These are phyloP conservation scores for Candida nemodendra DNA, from an alignment of 805 yeast species.

Conservation along the genomic window DNA sequence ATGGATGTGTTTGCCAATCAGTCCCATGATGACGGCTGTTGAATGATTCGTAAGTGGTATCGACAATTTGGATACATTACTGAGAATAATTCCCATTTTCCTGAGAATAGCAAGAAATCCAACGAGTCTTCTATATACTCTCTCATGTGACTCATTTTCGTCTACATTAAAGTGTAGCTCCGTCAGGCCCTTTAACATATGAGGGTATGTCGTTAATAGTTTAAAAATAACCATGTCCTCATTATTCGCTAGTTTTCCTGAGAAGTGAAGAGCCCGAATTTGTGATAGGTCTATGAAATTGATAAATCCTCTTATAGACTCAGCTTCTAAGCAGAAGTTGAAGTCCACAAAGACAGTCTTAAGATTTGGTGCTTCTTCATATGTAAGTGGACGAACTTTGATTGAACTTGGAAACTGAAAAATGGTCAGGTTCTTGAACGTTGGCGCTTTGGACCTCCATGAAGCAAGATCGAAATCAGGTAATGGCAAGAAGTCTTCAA, in stretches of 20 bases:
- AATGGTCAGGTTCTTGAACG: slow-evolving; percentile 16
- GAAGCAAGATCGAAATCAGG: slow-evolving; percentile 15
- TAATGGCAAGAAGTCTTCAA: slow-evolving; percentile 20
- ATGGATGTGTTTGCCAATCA: slow-evolving; percentile 29
- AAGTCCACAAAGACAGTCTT: slow-evolving; percentile 24
- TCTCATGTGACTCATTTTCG: slow-evolving; percentile 23
- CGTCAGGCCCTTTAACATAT: slow-evolving; percentile 21
- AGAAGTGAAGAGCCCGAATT: slow-evolving; percentile 21
- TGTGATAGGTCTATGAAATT: slow-evolving; percentile 24
- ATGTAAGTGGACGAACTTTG: slow-evolving; percentile 24
- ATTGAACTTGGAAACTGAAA: slow-evolving; percentile 25
- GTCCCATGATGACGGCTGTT: slow-evolving; percentile 28
- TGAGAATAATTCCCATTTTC: slow-evolving; percentile 28
- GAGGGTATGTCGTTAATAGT: slow-evolving; percentile 29
- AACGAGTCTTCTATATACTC: slow-evolving; percentile 32
- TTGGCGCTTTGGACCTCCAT: slow-evolving; percentile 24
- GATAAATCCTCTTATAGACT: slow-evolving; percentile 23
- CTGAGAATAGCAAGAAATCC: slow-evolving; percentile 35
- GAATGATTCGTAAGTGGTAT: slow-evolving; percentile 34
- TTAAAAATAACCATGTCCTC: slow-evolving; percentile 34
- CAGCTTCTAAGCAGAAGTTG: slow-evolving; percentile 29
- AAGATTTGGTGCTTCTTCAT: slow-evolving; percentile 26
- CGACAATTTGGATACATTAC: slow-evolving; percentile 25
- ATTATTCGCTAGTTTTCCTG: slow-evolving; percentile 31
- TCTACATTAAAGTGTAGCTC: slow-evolving; percentile 29